phyloP scores from a whole-genome alignment of 768 basidiomycete genomes.

The Podaxis rugospora region DNA sequence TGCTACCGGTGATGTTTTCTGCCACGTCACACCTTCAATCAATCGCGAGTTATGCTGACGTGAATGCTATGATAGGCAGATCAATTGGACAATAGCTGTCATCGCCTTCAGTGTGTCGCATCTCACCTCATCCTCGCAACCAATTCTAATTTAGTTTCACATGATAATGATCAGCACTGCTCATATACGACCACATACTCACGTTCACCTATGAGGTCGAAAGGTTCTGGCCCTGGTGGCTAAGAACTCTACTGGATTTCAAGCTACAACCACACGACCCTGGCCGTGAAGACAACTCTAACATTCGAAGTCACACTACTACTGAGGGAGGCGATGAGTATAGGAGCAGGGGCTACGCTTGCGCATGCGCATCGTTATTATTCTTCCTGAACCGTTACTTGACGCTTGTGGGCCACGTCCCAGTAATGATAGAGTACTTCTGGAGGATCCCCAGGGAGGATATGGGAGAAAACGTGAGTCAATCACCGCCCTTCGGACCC shows the following conservation, averaged over 20 bases:
- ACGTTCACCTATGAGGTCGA: constrained; percentile 39
- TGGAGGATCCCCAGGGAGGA: constrained; percentile 16
- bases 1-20: not conserved
- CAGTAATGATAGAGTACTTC: constrained; percentile 30
- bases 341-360: not conserved
- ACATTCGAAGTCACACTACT: not conserved
- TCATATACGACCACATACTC: constrained; percentile 43
- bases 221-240: constrained; percentile 32
- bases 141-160: not conserved
- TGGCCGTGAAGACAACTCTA: not conserved
- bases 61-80: not conserved
- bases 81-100: not conserved
- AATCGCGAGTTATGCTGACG: not conserved
- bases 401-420: constrained; percentile 32
- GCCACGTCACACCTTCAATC: not conserved
- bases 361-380: constrained; percentile 28
- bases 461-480: not conserved
- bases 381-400: constrained; percentile 41
- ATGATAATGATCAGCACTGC: constrained; percentile 23
- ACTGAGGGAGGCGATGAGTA: not conserved
- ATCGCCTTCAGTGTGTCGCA: constrained; percentile 23
- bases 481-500: not conserved
- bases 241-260: not conserved
- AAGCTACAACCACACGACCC: not conserved
- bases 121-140: not conserved